Percentiles rank a stretch among this genome's conserved stretches.
Evolutionary conservation across 805 yeast genomes (phyloP).

Genomic region (Komagataella kurtzmanii): DNA sequence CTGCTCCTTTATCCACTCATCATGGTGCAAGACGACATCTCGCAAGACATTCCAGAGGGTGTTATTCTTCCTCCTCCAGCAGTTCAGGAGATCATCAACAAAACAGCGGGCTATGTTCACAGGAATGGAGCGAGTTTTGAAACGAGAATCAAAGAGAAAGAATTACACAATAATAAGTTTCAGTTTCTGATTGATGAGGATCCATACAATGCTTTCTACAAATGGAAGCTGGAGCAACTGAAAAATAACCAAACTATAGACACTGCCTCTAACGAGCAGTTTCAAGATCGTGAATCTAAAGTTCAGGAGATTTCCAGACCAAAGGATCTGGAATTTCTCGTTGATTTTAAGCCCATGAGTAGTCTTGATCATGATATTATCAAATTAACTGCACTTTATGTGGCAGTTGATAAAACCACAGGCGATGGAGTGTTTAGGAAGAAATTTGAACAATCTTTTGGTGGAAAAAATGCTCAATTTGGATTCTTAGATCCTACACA

Average conservation of each 20-base stretch:
- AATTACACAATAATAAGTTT: conserved; percentile 38
- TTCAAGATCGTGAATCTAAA: conserved; percentile 5
- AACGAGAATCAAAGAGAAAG: conserved; percentile 32
- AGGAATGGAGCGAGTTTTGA: conserved; percentile 63
- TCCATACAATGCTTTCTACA: conserved; percentile 46
- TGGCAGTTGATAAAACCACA: conserved; percentile 32
- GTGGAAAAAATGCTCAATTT: conserved; percentile 34
- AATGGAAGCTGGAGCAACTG: conserved; percentile 24
- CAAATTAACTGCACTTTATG: conserved; percentile 58
- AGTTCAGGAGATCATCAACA: conserved; percentile 40
- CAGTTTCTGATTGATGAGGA: conserved; percentile 45
- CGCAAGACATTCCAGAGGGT: conserved; percentile 17
- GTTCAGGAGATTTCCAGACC: conserved; percentile 9
- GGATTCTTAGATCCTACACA: conserved; percentile 52
- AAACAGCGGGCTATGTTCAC: conserved; percentile 57
- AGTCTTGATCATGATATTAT: conserved; percentile 54
- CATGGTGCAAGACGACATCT: background rate
- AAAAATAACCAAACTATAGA: conserved; percentile 7
- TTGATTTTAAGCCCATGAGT: conserved; percentile 29
- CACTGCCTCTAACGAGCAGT: background rate
- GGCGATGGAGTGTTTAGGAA: conserved; percentile 11
- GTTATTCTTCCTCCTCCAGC: conserved; percentile 43
- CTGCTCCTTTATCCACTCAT: background rate
- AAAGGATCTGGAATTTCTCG: conserved; percentile 14
- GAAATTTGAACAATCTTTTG: conserved; percentile 12